phyloP scores from a whole-genome alignment of 805 yeast genomes.

The Cyberlindnera euphorbiae region DNA sequence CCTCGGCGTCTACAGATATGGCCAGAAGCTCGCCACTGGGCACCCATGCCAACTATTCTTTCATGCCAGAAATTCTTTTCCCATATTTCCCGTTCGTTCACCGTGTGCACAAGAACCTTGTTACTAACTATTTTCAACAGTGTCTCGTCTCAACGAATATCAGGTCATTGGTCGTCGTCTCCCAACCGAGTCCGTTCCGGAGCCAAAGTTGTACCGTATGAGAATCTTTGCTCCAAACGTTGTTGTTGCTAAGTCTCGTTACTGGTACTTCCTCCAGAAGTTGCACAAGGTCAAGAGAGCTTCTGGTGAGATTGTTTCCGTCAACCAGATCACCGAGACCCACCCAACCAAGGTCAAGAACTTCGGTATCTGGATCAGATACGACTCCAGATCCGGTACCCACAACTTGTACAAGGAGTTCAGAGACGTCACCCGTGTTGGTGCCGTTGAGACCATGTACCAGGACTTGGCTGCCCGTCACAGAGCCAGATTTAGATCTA shows the following conservation, averaged over 20 bases:
- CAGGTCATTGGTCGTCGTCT: slow-evolving; percentile 99
- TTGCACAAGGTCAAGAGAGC: slow-evolving; percentile 99
- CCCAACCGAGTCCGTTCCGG: slow-evolving; percentile 98
- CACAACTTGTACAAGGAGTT: slow-evolving; percentile 99
- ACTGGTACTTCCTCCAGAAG: slow-evolving; percentile 99
- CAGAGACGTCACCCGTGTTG: slow-evolving; percentile 99
- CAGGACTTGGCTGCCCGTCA: slow-evolving; percentile 99
- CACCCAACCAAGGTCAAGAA: slow-evolving; percentile 99
- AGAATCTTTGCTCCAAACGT: slow-evolving; percentile 98
- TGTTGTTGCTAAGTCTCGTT: slow-evolving; percentile 99
- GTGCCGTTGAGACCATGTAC: slow-evolving; percentile 98
- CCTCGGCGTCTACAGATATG: no score
- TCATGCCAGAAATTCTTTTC: no score
- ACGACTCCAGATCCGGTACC: slow-evolving; percentile 99
- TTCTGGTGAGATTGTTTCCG: slow-evolving; percentile 97
- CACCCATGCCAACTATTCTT: no score
- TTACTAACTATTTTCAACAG: slow-evolving; percentile 28
- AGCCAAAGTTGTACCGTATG: slow-evolving; percentile 99
- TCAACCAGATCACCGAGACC: slow-evolving; percentile 87
- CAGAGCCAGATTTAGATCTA: slow-evolving; percentile 99
- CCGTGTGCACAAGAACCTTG: no score
- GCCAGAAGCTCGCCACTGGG: no score
- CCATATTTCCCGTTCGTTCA: no score
- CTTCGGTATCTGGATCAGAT: slow-evolving; percentile 99
- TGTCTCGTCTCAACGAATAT: slow-evolving; percentile 98